Evolutionary conservation across 441 rosid species (phyloP).

Genomic region (Rhodomyrtus psidioides): DNA sequence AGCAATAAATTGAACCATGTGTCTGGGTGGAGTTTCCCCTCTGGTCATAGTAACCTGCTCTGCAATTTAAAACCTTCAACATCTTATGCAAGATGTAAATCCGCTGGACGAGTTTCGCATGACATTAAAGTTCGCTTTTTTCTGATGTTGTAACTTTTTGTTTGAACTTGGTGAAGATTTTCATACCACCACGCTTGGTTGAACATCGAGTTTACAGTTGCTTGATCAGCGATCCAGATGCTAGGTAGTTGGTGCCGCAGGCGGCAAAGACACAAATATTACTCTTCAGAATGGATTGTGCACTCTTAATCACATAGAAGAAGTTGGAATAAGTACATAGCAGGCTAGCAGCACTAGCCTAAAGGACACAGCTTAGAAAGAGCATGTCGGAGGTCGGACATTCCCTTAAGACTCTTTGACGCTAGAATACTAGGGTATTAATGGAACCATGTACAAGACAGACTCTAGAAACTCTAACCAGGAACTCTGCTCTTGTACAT

Average conservation of each 20-base stretch:
- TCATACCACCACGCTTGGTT: neutral
- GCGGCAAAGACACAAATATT: neutral
- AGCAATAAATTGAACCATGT: neutral
- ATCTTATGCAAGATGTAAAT: neutral
- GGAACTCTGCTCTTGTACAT: neutral
- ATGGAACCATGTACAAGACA: neutral
- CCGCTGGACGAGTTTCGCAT: neutral
- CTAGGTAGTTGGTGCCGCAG: neutral
- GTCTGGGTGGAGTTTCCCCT: neutral
- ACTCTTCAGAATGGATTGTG: neutral
- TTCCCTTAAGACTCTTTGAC: too few species aligned
- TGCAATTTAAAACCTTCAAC: neutral
- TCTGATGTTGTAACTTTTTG: neutral
- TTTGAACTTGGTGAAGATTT: neutral
- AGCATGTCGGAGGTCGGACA: neutral
- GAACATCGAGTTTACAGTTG: neutral
- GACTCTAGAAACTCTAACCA: neutral
- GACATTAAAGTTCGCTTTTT: neutral
- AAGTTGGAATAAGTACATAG: neutral
- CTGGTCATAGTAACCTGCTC: neutral
- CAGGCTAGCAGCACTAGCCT: neutral
- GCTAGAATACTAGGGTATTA: neutral
- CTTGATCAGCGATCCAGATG: neutral
- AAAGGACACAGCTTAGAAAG: neutral
- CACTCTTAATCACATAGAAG: neutral